These are phyloP conservation scores for Cladophialophora bantiana DNA, from an alignment of 2,329 filamentous ascomycete genomes.

Conservation along the genomic window DNA sequence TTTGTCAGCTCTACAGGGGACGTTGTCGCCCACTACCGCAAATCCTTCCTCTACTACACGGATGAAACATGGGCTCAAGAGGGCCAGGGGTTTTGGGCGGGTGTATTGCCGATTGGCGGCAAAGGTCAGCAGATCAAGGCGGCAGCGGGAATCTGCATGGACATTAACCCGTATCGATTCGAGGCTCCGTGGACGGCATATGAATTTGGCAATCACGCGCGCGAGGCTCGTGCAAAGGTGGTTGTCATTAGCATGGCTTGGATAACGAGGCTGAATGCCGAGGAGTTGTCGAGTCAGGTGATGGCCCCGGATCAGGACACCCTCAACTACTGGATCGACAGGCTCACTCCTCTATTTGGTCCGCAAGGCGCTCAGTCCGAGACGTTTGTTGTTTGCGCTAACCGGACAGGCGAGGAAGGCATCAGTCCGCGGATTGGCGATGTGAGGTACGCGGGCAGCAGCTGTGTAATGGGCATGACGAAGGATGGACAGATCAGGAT, in stretches of 20 bases:
- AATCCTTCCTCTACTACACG: slow-evolving; percentile 71
- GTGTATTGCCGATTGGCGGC: slow-evolving; percentile 42
- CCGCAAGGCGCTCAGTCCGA: slow-evolving; percentile 42
- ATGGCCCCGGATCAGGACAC: slow-evolving; percentile 64
- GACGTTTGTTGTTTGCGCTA: slow-evolving; percentile 56
- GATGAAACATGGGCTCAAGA: slow-evolving; percentile 70
- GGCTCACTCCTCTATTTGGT: slow-evolving; percentile 61
- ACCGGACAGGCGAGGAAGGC: slow-evolving; percentile 53
- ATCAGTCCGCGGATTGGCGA: slow-evolving; percentile 47
- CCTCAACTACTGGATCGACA: slow-evolving; percentile 68
- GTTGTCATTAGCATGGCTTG: slow-evolving; percentile 70
- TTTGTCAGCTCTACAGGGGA: slow-evolving; percentile 62
- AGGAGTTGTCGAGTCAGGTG: slow-evolving; percentile 55
- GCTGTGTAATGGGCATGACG: slow-evolving; percentile 50
- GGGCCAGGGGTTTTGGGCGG: slow-evolving; percentile 48
- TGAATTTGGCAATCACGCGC: slow-evolving; percentile 66
- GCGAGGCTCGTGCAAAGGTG: slow-evolving; percentile 57
- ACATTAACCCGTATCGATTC: slow-evolving; percentile 69
- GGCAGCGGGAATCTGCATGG: slow-evolving; percentile 60
- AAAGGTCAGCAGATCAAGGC: slow-evolving; percentile 47
- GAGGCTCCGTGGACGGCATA: slow-evolving; percentile 64
- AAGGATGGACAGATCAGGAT: slow-evolving; percentile 49
- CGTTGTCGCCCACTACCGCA: slow-evolving; percentile 67
- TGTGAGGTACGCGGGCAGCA: slow-evolving; percentile 58
- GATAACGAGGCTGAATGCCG: slow-evolving; percentile 60